Base-by-base conservation (phyloP, 805 yeast genomes). In the Komagataella pseudopastoris region DNA sequence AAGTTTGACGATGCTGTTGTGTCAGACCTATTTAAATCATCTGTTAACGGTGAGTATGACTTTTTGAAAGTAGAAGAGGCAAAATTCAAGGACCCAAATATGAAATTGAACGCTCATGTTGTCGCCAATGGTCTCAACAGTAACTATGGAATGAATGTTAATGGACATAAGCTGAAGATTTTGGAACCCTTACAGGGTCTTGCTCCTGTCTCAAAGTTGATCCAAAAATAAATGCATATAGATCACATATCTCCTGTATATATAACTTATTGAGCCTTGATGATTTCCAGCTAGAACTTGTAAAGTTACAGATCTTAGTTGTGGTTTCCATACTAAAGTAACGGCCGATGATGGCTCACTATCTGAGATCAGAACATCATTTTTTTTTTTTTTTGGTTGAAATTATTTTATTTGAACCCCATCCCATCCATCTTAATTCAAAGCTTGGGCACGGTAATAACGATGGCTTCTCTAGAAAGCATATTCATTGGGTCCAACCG, bases 401-500 rank as follows among this genome's bases (percentile, higher is more conserved):
- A 30, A 30, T 30, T 30, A 30, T 30, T 30, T 14, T 30, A 10
- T 2, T 4, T 10, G 6, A 10, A 30, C 39, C 39, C 39, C 39
- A 30, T 30, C 14, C n/a, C 10, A 10, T 30, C 39, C 39, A 7
- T 30, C 39, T 30, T 30, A 14, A 14, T 8, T 10, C 39, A 20
- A 20, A 20, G 20, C 20, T 20, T 20, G 20, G 20, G 20, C 20
- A 20, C 39, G 14, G 39, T 30, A 7, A 30, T 4, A 30, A 30
- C 14, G 8, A 59, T 58, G 59, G 57, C 56, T 18, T 24, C 49
- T 2, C 66, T 69, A 48, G 84, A 80, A 52, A 86, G 85, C 16
- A 69, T 81, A 3, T 83, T 85, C 61, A 70, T 77, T 17, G 95
- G 95, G 14, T 88, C 88, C 43, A 86, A 85, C 61, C 76, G 75